These are phyloP conservation scores for Colletotrichum sp. DNA, from an alignment of 2,329 filamentous ascomycete genomes.

Conservation along the genomic window DNA sequence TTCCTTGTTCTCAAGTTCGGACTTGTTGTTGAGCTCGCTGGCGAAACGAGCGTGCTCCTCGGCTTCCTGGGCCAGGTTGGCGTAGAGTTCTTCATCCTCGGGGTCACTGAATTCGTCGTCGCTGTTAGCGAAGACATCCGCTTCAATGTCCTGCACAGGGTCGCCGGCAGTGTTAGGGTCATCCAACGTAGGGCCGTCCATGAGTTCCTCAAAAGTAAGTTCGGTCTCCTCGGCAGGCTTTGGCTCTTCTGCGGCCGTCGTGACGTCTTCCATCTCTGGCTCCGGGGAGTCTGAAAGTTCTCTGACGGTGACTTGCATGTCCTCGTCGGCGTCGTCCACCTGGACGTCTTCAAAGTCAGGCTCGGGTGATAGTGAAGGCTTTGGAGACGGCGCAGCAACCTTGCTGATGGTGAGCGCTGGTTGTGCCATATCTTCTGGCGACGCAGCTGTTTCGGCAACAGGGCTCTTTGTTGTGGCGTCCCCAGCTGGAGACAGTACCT, in stretches of 20 bases:
- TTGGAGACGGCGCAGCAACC: not conserved
- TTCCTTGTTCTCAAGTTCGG: slow-evolving; percentile 70
- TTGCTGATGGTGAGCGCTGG: not conserved
- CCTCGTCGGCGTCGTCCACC: slow-evolving; percentile 29
- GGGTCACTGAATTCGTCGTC: slow-evolving; percentile 83
- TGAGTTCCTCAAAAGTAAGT: slow-evolving; percentile 23
- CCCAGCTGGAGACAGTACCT: not conserved
- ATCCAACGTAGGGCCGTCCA: slow-evolving; percentile 24
- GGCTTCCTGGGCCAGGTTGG: slow-evolving; percentile 85
- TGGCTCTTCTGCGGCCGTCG: not conserved
- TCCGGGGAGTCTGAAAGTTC: slow-evolving; percentile 18
- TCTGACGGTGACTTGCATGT: slow-evolving; percentile 32
- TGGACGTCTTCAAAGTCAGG: slow-evolving; percentile 42
- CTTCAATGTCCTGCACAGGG: slow-evolving; percentile 34
- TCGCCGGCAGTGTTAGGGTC: slow-evolving; percentile 10
- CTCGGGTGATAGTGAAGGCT: slow-evolving; percentile 22
- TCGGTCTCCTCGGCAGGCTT: not conserved
- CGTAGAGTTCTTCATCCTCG: slow-evolving; percentile 88
- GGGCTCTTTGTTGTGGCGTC: slow-evolving; percentile 1
- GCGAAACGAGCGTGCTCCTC: slow-evolving; percentile 95
- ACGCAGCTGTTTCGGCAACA: not conserved
- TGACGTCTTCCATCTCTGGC: slow-evolving; percentile 1
- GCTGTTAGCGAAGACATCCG: slow-evolving; percentile 56
- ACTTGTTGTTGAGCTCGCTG: slow-evolving; percentile 80
- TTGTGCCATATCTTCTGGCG: not conserved